Conservation (phyloP, 2,329 filamentous ascomycete genomes). For the Trichoderma polysporum region DNA sequence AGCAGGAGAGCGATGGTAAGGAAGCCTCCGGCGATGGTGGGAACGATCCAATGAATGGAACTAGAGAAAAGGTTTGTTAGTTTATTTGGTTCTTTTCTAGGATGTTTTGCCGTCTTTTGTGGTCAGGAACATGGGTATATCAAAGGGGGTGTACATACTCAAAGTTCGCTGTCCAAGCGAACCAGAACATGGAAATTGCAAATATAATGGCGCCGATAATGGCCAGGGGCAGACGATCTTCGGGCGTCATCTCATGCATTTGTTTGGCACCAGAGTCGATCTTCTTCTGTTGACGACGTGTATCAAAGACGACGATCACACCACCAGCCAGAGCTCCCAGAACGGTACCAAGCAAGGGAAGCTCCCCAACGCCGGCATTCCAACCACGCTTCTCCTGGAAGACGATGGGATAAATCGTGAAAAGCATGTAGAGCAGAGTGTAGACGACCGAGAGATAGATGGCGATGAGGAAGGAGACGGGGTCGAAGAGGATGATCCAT, state of each 20-base stretch:
- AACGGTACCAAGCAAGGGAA: conserved; percentile 51
- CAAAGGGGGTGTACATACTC: conserved; percentile 36
- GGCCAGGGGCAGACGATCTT: conserved; percentile 59
- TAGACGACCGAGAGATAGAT: conserved; percentile 56
- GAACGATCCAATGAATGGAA: conserved; percentile 57
- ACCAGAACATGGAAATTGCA: conserved; percentile 61
- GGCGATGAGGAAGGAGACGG: conserved; percentile 52
- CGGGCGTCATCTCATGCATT: conserved; percentile 37
- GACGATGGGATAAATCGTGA: conserved; percentile 57
- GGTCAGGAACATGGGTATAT: not conserved
- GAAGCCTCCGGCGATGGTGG: conserved; percentile 39
- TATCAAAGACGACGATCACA: conserved; percentile 41
- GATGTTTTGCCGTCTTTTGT: not conserved
- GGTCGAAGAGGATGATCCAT: conserved; percentile 54
- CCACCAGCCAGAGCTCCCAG: conserved; percentile 49
- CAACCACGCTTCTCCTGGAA: conserved; percentile 53
- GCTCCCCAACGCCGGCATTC: conserved; percentile 52
- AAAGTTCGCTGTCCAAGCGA: conserved; percentile 58
- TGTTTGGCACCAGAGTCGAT: conserved; percentile 37
- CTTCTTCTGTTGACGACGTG: conserved; percentile 39
- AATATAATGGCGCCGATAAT: conserved; percentile 53
- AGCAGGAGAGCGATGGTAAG: conserved; percentile 39
- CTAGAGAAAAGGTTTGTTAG: conserved; percentile 34
- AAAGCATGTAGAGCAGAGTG: conserved; percentile 56
- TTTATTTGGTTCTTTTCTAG: not conserved